phyloP scores from a whole-genome alignment of 495 filamentous ascomycete species.

The Hypoxylon subgilvum region DNA sequence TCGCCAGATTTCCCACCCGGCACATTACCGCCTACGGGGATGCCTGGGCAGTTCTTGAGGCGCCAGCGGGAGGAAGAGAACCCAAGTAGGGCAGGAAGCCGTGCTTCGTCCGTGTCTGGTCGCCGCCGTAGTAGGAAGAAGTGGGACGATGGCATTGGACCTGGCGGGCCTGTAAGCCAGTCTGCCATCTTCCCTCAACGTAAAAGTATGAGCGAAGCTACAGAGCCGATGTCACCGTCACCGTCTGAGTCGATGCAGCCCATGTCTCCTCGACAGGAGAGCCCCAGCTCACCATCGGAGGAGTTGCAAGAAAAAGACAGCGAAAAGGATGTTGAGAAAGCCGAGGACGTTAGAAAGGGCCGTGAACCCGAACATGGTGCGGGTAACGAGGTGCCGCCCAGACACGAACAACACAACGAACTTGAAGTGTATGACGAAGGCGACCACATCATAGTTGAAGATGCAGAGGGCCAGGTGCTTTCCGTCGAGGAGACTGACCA shows the following conservation, averaged over 20 bases:
- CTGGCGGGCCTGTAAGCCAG: slow-evolving; percentile 87
- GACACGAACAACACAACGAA: slow-evolving; percentile 43
- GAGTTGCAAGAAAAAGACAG: slow-evolving; percentile 21
- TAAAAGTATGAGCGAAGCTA: slow-evolving; percentile 50
- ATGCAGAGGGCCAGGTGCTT: slow-evolving; percentile 86
- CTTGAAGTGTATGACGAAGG: slow-evolving; percentile 84
- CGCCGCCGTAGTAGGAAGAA: slow-evolving; percentile 68
- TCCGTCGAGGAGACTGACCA: slow-evolving; percentile 41
- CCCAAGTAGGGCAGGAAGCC: slow-evolving; percentile 56
- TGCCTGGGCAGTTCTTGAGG: slow-evolving; percentile 82
- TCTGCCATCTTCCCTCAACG: slow-evolving; percentile 84
- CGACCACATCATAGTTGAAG: slow-evolving; percentile 79
- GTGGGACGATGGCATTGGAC: slow-evolving; percentile 73
- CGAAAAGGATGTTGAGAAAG: slow-evolving; percentile 32
- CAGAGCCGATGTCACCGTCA: slow-evolving; percentile 37
- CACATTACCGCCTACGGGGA: slow-evolving; percentile 73
- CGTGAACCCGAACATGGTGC: slow-evolving; percentile 41
- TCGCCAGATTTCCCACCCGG: slow-evolving; percentile 74
- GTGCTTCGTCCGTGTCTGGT: slow-evolving; percentile 66
- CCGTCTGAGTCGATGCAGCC: slow-evolving; percentile 28
- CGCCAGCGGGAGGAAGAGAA: slow-evolving; percentile 79
- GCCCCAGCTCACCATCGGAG: slow-evolving; percentile 28
- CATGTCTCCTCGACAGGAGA: slow-evolving; percentile 37
- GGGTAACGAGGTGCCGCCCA: slow-evolving; percentile 32
- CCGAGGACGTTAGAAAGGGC: slow-evolving; percentile 18